Conservation (phyloP, 306 rosid genomes). For the Hylodesmum podocarpum region DNA sequence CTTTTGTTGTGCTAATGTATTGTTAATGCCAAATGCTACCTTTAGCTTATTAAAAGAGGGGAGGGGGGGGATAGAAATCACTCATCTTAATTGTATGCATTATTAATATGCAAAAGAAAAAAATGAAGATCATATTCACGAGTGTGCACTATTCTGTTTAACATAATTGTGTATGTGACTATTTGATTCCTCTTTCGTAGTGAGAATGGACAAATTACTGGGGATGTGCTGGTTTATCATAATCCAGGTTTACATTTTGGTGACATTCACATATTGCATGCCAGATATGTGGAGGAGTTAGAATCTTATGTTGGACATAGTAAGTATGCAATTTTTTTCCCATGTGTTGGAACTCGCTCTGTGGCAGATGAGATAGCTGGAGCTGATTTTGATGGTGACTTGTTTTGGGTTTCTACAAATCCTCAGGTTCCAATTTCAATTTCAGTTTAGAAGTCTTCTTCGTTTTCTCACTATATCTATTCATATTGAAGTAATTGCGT, state of each 20-base stretch:
- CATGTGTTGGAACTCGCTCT: conserved; percentile 75
- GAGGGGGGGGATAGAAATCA: background rate
- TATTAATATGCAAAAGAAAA: conserved; percentile 1
- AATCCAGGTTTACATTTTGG: conserved; percentile 90
- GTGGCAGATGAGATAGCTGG: conserved; percentile 80
- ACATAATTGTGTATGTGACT: background rate
- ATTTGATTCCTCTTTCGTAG: conserved; percentile 27
- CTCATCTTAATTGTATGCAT: background rate
- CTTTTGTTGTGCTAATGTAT: background rate
- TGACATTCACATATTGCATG: conserved; percentile 66
- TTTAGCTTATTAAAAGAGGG: background rate
- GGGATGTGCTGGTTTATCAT: conserved; percentile 72
- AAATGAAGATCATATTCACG: background rate
- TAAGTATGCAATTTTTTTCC: conserved; percentile 77
- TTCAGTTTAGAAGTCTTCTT: background rate
- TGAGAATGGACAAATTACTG: conserved; percentile 64
- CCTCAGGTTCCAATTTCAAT: conserved; percentile 55
- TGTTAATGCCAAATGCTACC: background rate
- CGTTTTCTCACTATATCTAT: conserved; percentile 2
- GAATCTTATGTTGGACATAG: conserved; percentile 60
- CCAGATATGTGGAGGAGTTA: conserved; percentile 50
- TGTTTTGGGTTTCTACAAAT: conserved; percentile 77
- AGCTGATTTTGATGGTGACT: conserved; percentile 95
- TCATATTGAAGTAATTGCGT: background rate
- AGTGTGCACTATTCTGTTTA: background rate